phyloP scores from a whole-genome alignment of 2,329 filamentous ascomycete species.

The Fusarium concolor region DNA sequence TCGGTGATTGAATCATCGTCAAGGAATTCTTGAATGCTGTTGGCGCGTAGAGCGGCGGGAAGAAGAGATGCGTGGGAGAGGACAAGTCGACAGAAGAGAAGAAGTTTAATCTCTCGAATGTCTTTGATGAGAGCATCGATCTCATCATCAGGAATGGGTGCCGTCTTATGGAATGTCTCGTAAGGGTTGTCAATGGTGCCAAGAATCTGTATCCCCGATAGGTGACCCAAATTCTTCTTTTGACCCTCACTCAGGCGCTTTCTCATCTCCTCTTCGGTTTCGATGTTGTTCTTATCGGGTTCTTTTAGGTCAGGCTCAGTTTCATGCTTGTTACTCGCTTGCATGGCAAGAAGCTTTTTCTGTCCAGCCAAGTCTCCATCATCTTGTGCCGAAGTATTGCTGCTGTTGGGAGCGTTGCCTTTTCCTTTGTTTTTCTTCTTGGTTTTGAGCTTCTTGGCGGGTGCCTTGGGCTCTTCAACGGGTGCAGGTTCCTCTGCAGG shows the following conservation, averaged over 20 bases:
- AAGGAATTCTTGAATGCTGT: conserved; percentile 45
- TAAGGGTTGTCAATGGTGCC: conserved; percentile 45
- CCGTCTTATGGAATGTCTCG: conserved; percentile 42
- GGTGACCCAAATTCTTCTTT: conserved; percentile 41
- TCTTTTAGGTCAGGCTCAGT: conserved; percentile 16
- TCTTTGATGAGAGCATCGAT: conserved; percentile 41
- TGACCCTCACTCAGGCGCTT: conserved; percentile 43
- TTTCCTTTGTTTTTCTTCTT: conserved; percentile 40
- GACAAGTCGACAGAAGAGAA: conserved; percentile 46
- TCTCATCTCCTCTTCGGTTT: conserved; percentile 47
- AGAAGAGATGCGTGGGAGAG: conserved; percentile 44
- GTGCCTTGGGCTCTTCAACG: neutral
- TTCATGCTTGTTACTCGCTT: neutral
- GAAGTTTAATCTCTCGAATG: conserved; percentile 46
- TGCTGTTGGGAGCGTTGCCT: neutral
- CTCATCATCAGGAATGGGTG: conserved; percentile 44
- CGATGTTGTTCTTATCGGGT: conserved; percentile 46
- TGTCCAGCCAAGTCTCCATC: conserved; percentile 15
- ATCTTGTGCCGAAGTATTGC: neutral
- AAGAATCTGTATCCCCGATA: conserved; percentile 38
- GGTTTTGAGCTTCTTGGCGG: conserved; percentile 15
- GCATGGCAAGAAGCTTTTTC: conserved; percentile 34
- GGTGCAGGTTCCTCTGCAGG: neutral
- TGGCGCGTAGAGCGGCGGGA: conserved; percentile 43
- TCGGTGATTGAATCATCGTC: conserved; percentile 42